A percentile compares a stretch with the other conserved stretches of the same genome.
phyloP scores from a whole-genome alignment of 2,329 filamentous ascomycete species.

The Trichoderma koningii region DNA sequence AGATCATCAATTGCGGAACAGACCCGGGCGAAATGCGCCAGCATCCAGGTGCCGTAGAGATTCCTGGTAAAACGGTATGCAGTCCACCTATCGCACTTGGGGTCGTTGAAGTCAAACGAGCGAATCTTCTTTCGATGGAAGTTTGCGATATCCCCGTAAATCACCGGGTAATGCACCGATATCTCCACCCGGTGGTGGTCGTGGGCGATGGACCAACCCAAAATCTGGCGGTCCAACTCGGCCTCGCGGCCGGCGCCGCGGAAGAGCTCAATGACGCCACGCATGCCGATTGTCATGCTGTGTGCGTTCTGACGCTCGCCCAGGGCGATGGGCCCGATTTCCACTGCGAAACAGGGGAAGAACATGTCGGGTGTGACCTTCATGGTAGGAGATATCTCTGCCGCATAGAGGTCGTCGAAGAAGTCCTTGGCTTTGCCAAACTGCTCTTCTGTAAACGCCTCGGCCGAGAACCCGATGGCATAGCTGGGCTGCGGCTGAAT shows the following conservation, averaged over 20 bases:
- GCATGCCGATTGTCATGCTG: conserved; percentile 45
- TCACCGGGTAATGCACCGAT: conserved; percentile 46
- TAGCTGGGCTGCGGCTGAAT: conserved; percentile 49
- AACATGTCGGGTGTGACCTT: conserved; percentile 50
- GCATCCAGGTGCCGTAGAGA: conserved; percentile 25
- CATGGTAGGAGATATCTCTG: conserved; percentile 46
- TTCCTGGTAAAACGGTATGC: conserved; percentile 24
- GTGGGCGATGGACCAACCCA: conserved; percentile 48
- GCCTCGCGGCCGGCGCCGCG: conserved; percentile 39
- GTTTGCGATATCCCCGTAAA: conserved; percentile 39
- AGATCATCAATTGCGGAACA: conserved; percentile 27
- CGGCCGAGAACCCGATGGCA: conserved; percentile 44
- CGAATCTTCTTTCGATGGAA: conserved; percentile 45
- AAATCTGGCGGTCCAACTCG: conserved; percentile 45
- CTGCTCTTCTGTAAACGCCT: conserved; percentile 48
- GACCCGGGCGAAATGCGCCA: conserved; percentile 21
- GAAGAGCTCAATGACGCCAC: conserved; percentile 45
- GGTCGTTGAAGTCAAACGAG: conserved; percentile 38
- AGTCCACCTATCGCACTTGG: conserved; percentile 12
- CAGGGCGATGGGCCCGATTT: conserved; percentile 45
- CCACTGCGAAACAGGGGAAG: conserved; percentile 53
- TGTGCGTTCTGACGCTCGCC: conserved; percentile 46
- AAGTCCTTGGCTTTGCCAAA: conserved; percentile 45
- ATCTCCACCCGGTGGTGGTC: conserved; percentile 39
- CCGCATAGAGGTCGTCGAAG: conserved; percentile 38